phyloP scores from a whole-genome alignment of 768 basidiomycete species.

The Crepidotus variabilis region DNA sequence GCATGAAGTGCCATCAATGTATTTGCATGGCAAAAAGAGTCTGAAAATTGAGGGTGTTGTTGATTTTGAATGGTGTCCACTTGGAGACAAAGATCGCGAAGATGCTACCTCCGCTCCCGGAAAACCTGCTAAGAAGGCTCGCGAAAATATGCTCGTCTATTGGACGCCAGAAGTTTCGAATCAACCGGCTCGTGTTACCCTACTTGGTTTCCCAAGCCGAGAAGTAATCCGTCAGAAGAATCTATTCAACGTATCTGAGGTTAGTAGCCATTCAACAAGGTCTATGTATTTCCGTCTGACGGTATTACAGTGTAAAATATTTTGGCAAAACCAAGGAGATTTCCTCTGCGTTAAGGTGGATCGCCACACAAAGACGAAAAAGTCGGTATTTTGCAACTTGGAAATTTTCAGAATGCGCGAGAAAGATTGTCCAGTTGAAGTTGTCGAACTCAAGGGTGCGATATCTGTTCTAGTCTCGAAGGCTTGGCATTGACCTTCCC shows the following conservation, averaged over 20 bases:
- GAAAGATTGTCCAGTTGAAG: constrained; percentile 97
- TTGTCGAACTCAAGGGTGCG: constrained; percentile 92
- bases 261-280: constrained; percentile 31
- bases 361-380: constrained; percentile 97
- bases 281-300: constrained; percentile 1
- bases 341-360: constrained; percentile 99
- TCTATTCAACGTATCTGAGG: constrained; percentile 96
- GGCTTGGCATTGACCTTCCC: constrained; percentile 9
- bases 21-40: constrained; percentile 92
- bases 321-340: constrained; percentile 98
- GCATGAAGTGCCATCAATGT: constrained; percentile 93
- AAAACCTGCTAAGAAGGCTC: constrained; percentile 56
- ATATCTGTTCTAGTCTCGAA: neutral
- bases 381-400: constrained; percentile 96
- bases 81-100: constrained; percentile 84
- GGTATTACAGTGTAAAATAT: constrained; percentile 79
- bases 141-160: constrained; percentile 93
- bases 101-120: constrained; percentile 28
- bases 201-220: constrained; percentile 85
- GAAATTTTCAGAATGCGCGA: constrained; percentile 97
- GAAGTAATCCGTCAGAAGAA: constrained; percentile 89
- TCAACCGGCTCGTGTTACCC: constrained; percentile 95
- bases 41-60: constrained; percentile 96
- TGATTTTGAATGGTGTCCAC: constrained; percentile 98
- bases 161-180: constrained; percentile 98